Base-by-base conservation (phyloP, 2,329 filamentous ascomycete species). In the Botryotinia calthae region DNA sequence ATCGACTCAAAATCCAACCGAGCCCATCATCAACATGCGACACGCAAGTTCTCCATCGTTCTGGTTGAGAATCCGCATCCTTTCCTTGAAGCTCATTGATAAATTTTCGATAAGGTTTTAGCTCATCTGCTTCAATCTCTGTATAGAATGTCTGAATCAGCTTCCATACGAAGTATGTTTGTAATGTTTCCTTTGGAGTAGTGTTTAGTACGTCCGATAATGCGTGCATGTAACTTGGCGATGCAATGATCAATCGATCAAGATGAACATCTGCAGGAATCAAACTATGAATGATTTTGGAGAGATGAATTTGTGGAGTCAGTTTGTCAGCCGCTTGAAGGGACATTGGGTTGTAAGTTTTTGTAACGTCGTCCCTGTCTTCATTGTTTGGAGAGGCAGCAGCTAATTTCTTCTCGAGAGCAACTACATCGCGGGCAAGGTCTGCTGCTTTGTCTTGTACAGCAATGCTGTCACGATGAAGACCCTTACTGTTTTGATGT, bases 1-100 rank as follows among this genome's bases (percentile, higher is more conserved):
- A 93, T 34, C 90, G 87, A 78, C 89, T 91, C 25, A 92, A 82
- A 66, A 91, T 90, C 90, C 90, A 93, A 3, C 87, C 87, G 34
- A 93, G 80, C 8, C 87, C 86, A 34, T 81, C 80, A 75, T 91
- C 89, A 8, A 90, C 85, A 48, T 86, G 84, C 12, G 79, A 79
- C 42, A 92, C 85, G 76, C 91, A 93, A 10, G 85, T 89, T 76
- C 90, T 85, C 90, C 90, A 92, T 66, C 90, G 85, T 77, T 93
- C 91, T 22, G 88, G 82, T 31, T 84, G 85, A 2, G 89, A 87
- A 69, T 91, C 85, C 0, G 89, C 86, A 71, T 90, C 88, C 77
- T 87, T 88, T 64, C 89, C 91, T 74, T 84, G 83, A 8, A 92
- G 83, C 63, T 87, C 84, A 76, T 91, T 91, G 51, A 82, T 82